Evolutionary conservation across 106 monocot genomes (phyloP).

Genomic region (Dioscorea dumetorum): DNA sequence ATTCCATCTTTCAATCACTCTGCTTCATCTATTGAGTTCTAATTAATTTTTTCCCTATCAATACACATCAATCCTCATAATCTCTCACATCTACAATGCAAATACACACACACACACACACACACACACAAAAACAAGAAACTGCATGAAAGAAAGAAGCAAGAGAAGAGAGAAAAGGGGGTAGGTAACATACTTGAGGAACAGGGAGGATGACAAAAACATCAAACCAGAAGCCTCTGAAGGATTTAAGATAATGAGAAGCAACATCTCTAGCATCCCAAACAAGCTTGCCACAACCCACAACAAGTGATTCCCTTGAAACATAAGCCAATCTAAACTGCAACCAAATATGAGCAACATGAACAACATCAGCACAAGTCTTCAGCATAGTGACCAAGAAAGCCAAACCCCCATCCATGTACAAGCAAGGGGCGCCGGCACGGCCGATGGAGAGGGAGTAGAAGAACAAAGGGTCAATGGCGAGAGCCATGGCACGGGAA

Average conservation of each 20-base stretch:
- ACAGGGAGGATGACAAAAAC: conserved; percentile 74
- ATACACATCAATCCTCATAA: no score
- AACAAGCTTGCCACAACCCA: conserved; percentile 88
- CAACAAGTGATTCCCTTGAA: conserved; percentile 79
- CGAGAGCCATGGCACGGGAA: conserved; percentile 59
- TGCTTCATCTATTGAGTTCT: no score
- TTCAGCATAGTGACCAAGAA: conserved; percentile 40
- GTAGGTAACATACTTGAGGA: conserved; percentile 66
- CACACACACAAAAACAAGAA: no score
- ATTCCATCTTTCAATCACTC: no score
- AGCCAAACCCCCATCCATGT: conserved; percentile 47
- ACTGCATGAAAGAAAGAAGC: no score
- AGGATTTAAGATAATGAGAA: conserved; percentile 49
- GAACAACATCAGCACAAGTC: conserved; percentile 52
- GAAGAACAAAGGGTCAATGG: conserved; percentile 93
- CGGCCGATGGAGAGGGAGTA: conserved; percentile 60
- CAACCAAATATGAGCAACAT: conserved; percentile 52
- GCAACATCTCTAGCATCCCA: conserved; percentile 70
- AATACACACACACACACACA: no score
- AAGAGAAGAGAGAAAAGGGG: no score
- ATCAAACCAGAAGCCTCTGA: conserved; percentile 70
- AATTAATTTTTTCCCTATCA: no score
- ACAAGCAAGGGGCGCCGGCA: conserved; percentile 41
- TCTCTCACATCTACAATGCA: no score
- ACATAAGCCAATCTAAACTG: conserved; percentile 82